Base-by-base conservation (phyloP, 2,329 filamentous ascomycete genomes). In the Fusarium drepaniforme region DNA sequence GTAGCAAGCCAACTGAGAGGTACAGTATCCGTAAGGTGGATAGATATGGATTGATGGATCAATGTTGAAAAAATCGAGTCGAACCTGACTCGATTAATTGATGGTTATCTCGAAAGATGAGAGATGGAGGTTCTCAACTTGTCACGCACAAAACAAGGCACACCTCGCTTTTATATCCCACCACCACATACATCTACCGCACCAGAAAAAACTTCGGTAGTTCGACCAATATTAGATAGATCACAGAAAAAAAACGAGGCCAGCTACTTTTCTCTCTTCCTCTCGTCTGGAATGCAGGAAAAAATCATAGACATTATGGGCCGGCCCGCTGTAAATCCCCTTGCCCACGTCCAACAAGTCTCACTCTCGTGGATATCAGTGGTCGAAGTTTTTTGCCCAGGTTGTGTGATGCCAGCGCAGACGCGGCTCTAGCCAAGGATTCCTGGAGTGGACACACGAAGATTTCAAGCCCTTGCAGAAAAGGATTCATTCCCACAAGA, bases 301-400 rank as follows among this genome's bases (percentile, higher is more conserved):
- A 66, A 61, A 64, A 51, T 44, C 51, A 63, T 66, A 70, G 66
- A 75, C 72, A 63, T 23, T 46, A 75, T 75, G 72, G 68, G 51
- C 69, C 72, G 72, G 72, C 69, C 72, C 72, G 72, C 66, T 64
- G 11, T 65, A 40, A 58, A 38, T 53, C 30, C 25, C 44, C 21
- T 25, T 35, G 51, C 38, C 59, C 53, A 70, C 51, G 42, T 66
- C 62, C 46, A 60, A 59, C 16, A 23, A 53, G 60, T 63, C 60
- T 63, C 60, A 72, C 49, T 66, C 65, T 58, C 63, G 64, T 64
- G n/a, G 66, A 74, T 66, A 37, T 40, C 68, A 42, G 53, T 66
- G 64, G 67, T 38, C 56, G 35, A 59, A 3, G 53, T 18, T 13
- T 25, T 25, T 15, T 30, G 28, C 28, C 38, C 38, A 40, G 33